Conservation (phyloP, 805 yeast genomes). For the Saccharomyces eubayanus region DNA sequence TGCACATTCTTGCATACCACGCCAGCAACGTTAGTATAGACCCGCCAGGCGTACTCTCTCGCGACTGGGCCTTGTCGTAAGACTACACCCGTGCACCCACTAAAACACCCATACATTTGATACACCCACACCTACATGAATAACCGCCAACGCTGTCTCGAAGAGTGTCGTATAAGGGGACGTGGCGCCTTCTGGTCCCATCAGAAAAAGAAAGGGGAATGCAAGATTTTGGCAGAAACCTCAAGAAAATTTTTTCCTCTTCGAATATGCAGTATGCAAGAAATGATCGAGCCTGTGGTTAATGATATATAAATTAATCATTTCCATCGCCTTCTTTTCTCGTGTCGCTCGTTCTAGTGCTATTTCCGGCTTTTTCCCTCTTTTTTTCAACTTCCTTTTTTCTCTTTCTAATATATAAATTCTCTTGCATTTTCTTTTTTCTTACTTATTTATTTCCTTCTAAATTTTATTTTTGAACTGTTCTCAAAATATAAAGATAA, state of each 20-base stretch:
- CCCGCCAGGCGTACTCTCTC: no score
- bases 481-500: conserved; percentile 3
- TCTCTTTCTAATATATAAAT: background rate
- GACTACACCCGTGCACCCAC: background rate
- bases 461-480: background rate
- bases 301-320: background rate
- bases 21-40: no score
- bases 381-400: background rate
- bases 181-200: background rate
- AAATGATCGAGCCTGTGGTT: background rate
- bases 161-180: background rate
- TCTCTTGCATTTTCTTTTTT: background rate
- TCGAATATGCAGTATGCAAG: background rate
- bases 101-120: no score
- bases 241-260: background rate
- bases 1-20: no score
- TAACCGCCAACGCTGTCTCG: background rate
- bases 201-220: background rate
- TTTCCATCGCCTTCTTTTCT: background rate
- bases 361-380: background rate
- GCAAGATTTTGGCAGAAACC: background rate
- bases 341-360: background rate
- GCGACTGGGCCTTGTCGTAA: no score
- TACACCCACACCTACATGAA: background rate
- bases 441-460: background rate